phyloP scores from a whole-genome alignment of 2,329 filamentous ascomycete species.

The Colletotrichum sp. region DNA sequence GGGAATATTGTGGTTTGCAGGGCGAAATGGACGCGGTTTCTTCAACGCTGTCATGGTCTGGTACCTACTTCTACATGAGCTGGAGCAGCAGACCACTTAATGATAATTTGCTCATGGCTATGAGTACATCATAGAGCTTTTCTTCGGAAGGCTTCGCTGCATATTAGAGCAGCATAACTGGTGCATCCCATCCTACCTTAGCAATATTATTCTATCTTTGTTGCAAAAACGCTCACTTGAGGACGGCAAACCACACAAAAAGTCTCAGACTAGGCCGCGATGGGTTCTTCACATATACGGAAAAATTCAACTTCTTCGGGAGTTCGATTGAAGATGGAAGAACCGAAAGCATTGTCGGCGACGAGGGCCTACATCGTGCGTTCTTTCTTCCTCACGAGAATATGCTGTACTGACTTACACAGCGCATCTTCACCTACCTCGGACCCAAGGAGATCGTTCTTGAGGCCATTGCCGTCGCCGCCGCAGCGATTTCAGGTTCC shows the following conservation, averaged over 20 bases:
- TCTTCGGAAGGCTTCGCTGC: not conserved
- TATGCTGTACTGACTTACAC: not conserved
- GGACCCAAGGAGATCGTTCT: not conserved
- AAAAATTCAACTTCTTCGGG: not conserved
- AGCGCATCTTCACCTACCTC: not conserved
- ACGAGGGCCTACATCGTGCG: not conserved
- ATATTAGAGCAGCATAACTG: not conserved
- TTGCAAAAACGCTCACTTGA: not conserved
- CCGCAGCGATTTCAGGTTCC: conserved; percentile 37
- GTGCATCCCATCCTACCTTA: not conserved
- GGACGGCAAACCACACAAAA: not conserved
- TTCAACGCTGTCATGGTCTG: not conserved
- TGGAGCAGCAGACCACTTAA: not conserved
- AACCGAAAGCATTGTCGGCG: not conserved
- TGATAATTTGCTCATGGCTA: not conserved
- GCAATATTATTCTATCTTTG: not conserved
- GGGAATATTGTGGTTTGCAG: not conserved
- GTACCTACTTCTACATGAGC: not conserved
- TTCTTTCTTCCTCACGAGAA: not conserved
- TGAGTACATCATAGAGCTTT: not conserved
- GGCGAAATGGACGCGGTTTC: not conserved
- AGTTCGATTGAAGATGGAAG: not conserved
- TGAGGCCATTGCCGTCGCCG: conserved; percentile 20
- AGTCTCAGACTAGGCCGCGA: not conserved
- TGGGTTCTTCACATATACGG: not conserved